phyloP scores from a whole-genome alignment of 192 early-diverging fungal genomes.

The Paraglomus brasilianum region DNA sequence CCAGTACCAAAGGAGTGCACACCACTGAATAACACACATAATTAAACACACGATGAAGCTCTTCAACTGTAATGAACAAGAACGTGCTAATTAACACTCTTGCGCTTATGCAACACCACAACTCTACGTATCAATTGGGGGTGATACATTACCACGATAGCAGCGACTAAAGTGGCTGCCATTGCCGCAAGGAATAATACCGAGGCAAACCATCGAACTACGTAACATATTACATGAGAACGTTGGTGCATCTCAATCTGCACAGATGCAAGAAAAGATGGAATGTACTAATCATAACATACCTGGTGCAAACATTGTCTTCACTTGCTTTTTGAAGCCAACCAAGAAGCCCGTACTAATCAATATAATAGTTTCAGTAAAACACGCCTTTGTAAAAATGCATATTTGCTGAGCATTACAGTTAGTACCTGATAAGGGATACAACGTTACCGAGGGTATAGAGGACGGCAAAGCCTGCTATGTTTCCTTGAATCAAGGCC shows the following conservation, averaged over 20 bases:
- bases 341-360: constrained; percentile 84
- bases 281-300: constrained; percentile 34
- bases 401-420: background rate
- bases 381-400: constrained; percentile 9
- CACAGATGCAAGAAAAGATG: background rate
- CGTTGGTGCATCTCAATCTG: background rate
- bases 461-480: constrained; percentile 82
- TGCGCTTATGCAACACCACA: background rate
- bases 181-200: constrained; percentile 69
- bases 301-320: constrained; percentile 76
- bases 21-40: constrained; percentile 82
- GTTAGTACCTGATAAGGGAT: constrained; percentile 65
- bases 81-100: background rate
- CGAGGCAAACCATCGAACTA: constrained; percentile 72
- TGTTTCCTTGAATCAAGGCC: constrained; percentile 51
- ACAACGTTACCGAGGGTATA: constrained; percentile 91
- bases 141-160: constrained; percentile 55
- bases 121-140: background rate
- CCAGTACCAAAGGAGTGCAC: constrained; percentile 85
- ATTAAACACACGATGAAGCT: constrained; percentile 73
- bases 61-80: constrained; percentile 38
- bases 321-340: constrained; percentile 82
- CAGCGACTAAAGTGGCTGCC: constrained; percentile 70
- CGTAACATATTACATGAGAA: no score
- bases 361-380: constrained; percentile 7